Percentiles rank a stretch among this genome's conserved stretches.
These are phyloP conservation scores for Apiospora malaysiana DNA, from an alignment of 2,329 filamentous ascomycete genomes.

Conservation along the genomic window DNA sequence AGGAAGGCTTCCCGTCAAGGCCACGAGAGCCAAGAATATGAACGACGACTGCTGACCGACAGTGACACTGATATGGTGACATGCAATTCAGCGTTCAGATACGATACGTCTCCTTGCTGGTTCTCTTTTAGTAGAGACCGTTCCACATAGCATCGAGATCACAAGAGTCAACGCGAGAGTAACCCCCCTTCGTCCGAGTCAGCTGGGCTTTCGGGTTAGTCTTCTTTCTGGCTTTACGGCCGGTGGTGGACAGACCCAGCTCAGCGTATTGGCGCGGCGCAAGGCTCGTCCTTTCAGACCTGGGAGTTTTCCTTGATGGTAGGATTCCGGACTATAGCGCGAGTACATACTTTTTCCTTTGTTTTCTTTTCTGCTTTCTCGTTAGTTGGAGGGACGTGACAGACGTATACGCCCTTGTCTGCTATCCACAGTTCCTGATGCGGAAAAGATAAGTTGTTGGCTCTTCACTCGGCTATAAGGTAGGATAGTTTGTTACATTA, in stretches of 20 bases:
- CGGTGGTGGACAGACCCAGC: conserved; percentile 29
- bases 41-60: no score
- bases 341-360: conserved; percentile 55
- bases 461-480: no score
- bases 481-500: no score
- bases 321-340: conserved; percentile 67
- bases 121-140: conserved; percentile 32
- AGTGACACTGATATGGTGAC: no score
- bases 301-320: conserved; percentile 56
- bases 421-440: no score
- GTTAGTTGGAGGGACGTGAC: no score
- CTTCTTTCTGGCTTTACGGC: conserved; percentile 25
- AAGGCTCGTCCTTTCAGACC: conserved; percentile 67
- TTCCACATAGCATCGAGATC: conserved; percentile 61
- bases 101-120: conserved; percentile 66
- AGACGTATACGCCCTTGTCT: no score
- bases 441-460: no score
- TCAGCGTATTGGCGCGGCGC: conserved; percentile 21
- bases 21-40: background rate
- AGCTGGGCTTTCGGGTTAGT: conserved; percentile 34
- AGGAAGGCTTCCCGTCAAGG: conserved; percentile 23
- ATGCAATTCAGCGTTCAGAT: conserved; percentile 58
- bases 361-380: background rate
- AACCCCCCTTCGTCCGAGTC: conserved; percentile 38
- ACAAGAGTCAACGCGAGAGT: conserved; percentile 65